Conservation (phyloP, 345 rosid genomes). For the Pistacia atlantica region DNA sequence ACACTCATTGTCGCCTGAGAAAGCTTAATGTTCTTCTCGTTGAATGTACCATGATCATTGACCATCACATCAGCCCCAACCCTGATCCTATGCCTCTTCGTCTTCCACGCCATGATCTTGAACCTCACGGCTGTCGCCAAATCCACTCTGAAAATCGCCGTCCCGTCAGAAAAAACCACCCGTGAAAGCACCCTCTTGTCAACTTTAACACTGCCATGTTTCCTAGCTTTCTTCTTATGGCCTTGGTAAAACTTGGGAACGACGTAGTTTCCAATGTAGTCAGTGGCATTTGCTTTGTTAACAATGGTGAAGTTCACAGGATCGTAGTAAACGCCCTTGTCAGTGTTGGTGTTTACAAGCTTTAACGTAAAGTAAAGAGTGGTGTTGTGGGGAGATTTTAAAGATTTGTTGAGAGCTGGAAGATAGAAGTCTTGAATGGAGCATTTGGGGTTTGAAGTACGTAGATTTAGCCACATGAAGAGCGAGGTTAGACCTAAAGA, state of each 20-base stretch:
- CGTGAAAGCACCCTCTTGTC: constrained; percentile 30
- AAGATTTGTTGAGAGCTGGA: constrained; percentile 59
- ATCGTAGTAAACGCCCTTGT: constrained; percentile 73
- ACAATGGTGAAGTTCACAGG: constrained; percentile 44
- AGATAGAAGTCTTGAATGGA: constrained; percentile 47
- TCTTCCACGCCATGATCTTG: constrained; percentile 62
- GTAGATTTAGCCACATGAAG: constrained; percentile 78
- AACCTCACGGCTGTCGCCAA: constrained; percentile 64
- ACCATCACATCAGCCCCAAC: constrained; percentile 59
- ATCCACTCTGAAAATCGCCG: constrained; percentile 58
- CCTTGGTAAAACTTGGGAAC: constrained; percentile 61
- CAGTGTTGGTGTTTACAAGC: constrained; percentile 66
- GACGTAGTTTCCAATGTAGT: constrained; percentile 19
- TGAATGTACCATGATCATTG: constrained; percentile 32
- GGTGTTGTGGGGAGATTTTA: constrained; percentile 23
- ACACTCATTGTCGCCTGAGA: constrained; percentile 35
- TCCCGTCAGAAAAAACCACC: constrained; percentile 38
- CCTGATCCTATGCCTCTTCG: constrained; percentile 45
- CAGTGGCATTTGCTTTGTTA: constrained; percentile 17
- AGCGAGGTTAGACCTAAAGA: constrained; percentile 61
- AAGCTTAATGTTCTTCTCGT: constrained; percentile 44
- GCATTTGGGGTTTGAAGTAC: constrained; percentile 58
- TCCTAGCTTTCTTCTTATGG: constrained; percentile 62
- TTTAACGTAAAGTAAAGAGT: constrained; percentile 48
- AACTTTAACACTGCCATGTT: constrained; percentile 23